These are phyloP conservation scores for Dentipellis sp. DNA, from an alignment of 768 basidiomycete species.

Conservation along the genomic window DNA sequence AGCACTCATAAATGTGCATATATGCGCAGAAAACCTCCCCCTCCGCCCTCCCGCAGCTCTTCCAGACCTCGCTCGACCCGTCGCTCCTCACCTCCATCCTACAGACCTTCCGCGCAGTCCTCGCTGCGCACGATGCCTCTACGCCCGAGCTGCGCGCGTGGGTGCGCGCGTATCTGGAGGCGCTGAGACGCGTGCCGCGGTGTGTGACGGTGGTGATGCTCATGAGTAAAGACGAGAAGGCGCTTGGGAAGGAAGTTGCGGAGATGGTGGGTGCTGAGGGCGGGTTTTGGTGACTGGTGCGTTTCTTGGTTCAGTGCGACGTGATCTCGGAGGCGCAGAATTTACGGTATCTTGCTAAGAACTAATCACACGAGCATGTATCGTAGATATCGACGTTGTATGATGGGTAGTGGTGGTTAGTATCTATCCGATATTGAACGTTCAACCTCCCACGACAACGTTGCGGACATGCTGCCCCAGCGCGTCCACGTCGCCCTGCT, in stretches of 20 bases:
- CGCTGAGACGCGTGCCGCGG: slow-evolving; percentile 46
- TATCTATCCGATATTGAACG: no score
- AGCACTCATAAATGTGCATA: neutral
- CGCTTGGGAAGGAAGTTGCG: slow-evolving; percentile 31
- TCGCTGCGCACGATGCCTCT: slow-evolving; percentile 14
- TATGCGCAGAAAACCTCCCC: slow-evolving; percentile 44
- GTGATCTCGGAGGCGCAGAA: no score
- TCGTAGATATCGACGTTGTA: no score
- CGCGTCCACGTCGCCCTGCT: no score
- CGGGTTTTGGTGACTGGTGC: no score
- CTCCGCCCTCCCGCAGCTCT: slow-evolving; percentile 45
- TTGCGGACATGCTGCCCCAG: no score
- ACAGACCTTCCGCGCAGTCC: slow-evolving; percentile 32
- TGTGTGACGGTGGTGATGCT: slow-evolving; percentile 58
- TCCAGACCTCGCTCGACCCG: slow-evolving; percentile 65
- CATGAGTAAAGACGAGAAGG: slow-evolving; percentile 47
- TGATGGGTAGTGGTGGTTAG: no score
- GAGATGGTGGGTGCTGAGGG: neutral
- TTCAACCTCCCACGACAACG: no score
- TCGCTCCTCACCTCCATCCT: slow-evolving; percentile 49
- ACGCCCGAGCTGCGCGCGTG: slow-evolving; percentile 7
- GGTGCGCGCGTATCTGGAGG: slow-evolving; percentile 40
- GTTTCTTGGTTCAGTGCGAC: no score
- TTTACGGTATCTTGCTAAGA: no score
- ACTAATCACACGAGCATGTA: no score